A percentile compares a stretch with the other conserved stretches of the same genome.
These are phyloP conservation scores for Botryotinia convoluta DNA, from an alignment of 2,329 filamentous ascomycete genomes.

Conservation along the genomic window DNA sequence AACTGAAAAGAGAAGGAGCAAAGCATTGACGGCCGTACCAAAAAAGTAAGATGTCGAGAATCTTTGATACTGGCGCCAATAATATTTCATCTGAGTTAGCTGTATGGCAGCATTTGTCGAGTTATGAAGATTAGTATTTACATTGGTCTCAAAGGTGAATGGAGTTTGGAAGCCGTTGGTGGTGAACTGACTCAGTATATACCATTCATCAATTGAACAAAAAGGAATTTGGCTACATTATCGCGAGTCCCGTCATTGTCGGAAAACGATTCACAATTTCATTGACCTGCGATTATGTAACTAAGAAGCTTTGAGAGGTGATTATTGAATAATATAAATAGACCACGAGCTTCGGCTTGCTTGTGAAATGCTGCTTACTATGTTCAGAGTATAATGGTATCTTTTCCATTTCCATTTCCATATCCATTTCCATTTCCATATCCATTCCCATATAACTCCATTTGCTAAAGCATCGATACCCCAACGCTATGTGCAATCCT, in stretches of 20 bases:
- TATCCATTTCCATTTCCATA: not conserved
- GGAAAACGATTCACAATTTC: not conserved
- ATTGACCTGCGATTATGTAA: not conserved
- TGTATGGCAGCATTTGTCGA: not conserved
- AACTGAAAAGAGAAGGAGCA: conserved; percentile 3
- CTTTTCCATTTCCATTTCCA: conserved; percentile 10
- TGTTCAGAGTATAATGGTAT: conserved; percentile 12
- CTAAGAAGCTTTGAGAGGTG: not conserved
- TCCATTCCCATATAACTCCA: conserved; percentile 6
- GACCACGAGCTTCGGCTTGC: not conserved
- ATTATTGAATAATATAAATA: conserved; percentile 11
- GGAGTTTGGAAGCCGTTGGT: not conserved
- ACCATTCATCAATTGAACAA: not conserved
- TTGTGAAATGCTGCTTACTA: conserved; percentile 1
- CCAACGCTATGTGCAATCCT: not conserved
- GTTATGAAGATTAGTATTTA: not conserved
- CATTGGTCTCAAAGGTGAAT: not conserved
- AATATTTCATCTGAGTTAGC: not conserved
- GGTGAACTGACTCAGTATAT: not conserved
- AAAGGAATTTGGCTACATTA: not conserved
- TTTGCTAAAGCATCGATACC: conserved; percentile 7
- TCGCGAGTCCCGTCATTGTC: not conserved
- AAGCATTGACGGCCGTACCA: not conserved
- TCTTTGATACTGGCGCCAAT: not conserved
- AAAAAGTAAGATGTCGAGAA: not conserved